These are phyloP conservation scores for Sechiopsis laciniata DNA, from an alignment of 306 rosid species.

Conservation along the genomic window DNA sequence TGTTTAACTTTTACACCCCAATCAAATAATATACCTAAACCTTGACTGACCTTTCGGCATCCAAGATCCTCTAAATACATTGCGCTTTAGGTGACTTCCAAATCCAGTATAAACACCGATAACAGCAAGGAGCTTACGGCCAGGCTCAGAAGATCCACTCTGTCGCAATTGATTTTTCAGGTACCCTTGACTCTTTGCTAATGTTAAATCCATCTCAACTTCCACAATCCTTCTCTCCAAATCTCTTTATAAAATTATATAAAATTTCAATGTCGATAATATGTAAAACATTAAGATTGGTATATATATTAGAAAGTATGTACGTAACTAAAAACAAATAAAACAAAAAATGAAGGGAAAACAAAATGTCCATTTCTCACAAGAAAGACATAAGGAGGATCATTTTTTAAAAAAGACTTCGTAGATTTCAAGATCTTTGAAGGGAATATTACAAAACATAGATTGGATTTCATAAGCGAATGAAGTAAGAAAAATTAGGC, in stretches of 20 bases:
- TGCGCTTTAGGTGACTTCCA: slow-evolving; percentile 76
- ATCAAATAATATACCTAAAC: background rate
- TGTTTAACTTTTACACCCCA: background rate
- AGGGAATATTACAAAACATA: background rate
- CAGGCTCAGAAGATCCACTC: slow-evolving; percentile 54
- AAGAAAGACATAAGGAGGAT: background rate
- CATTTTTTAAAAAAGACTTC: no score
- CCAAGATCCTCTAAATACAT: slow-evolving; percentile 88
- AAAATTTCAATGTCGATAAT: slow-evolving; percentile 6
- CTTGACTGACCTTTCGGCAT: slow-evolving; percentile 76
- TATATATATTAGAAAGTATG: background rate
- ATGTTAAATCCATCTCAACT: slow-evolving; percentile 85
- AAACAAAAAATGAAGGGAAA: background rate
- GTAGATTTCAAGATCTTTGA: slow-evolving; percentile 3
- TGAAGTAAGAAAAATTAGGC: background rate
- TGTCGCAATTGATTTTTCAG: slow-evolving; percentile 49
- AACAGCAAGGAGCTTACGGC: slow-evolving; percentile 72
- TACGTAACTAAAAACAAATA: background rate
- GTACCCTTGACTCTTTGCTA: slow-evolving; percentile 96
- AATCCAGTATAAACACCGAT: slow-evolving; percentile 95
- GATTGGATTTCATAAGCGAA: background rate
- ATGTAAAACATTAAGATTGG: background rate
- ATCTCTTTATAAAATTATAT: slow-evolving; percentile 42
- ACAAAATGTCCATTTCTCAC: background rate
- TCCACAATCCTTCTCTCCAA: slow-evolving; percentile 92